phyloP scores from a whole-genome alignment of 2,329 filamentous ascomycete species.

The Aspergillus awamori region DNA sequence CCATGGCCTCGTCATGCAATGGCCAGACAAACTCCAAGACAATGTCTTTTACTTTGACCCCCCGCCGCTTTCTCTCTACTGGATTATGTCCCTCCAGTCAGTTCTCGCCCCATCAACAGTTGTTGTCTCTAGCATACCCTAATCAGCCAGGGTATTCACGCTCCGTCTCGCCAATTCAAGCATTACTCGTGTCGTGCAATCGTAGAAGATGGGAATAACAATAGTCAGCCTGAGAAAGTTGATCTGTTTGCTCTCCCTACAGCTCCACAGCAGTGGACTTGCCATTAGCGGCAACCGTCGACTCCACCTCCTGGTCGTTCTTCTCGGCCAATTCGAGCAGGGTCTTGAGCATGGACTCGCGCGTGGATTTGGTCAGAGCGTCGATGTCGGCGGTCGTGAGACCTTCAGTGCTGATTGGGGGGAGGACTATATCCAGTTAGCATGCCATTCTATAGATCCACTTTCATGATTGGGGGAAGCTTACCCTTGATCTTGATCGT shows the following conservation, averaged over 20 bases:
- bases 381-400: slow-evolving; percentile 78
- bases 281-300: slow-evolving; percentile 23
- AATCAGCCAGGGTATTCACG: no score
- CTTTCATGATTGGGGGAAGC: no score
- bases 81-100: background rate
- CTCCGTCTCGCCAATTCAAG: no score
- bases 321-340: slow-evolving; percentile 47
- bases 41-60: no score
- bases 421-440: slow-evolving; percentile 61
- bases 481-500: slow-evolving; percentile 74
- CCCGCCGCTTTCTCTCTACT: no score
- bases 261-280: slow-evolving; percentile 40
- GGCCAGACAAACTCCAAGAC: no score
- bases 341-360: slow-evolving; percentile 73
- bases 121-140: no score
- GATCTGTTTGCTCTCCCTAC: slow-evolving; percentile 24
- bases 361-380: slow-evolving; percentile 66
- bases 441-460: no score
- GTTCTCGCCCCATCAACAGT: no score
- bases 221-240: background rate
- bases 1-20: no score
- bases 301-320: slow-evolving; percentile 24
- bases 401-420: slow-evolving; percentile 75
- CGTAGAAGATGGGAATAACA: slow-evolving; percentile 5
- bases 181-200: slow-evolving; percentile 5